Evolutionary conservation across 371 early-diverging fungal genomes (phyloP).

Genomic region (Mortierella sp.): DNA sequence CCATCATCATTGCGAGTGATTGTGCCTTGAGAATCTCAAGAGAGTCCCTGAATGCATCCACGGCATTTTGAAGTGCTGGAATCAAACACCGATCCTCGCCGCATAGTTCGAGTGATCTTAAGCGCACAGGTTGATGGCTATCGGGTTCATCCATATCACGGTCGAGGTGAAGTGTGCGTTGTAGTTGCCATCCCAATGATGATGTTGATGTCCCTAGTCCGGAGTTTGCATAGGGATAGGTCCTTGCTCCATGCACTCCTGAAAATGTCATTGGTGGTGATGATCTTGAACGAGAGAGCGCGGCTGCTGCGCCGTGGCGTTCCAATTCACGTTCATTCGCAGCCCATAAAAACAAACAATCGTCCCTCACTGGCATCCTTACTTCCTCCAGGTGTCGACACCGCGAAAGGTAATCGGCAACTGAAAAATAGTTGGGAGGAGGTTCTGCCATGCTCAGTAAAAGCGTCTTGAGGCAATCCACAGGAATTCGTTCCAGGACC

Average conservation of each 20-base stretch:
- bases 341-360: conserved; percentile 39
- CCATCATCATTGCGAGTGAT: conserved; percentile 27
- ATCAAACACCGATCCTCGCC: conserved; percentile 39
- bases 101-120: conserved; percentile 32
- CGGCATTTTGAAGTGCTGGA: conserved; percentile 33
- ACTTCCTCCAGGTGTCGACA: conserved; percentile 27
- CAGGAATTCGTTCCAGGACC: conserved; percentile 35
- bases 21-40: conserved; percentile 28
- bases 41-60: conserved; percentile 42
- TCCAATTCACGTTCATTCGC: conserved; percentile 1
- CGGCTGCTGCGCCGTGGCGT: background rate
- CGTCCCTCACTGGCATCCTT: conserved; percentile 41
- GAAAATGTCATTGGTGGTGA: background rate
- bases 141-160: conserved; percentile 6
- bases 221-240: background rate
- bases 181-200: background rate
- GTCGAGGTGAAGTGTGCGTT: conserved; percentile 6
- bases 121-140: background rate
- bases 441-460: conserved; percentile 26
- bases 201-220: conserved; percentile 1
- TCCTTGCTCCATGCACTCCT: background rate
- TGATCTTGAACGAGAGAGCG: background rate
- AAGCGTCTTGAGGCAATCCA: conserved; percentile 32
- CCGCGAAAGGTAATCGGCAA: conserved; percentile 16
- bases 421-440: conserved; percentile 22